Evolutionary conservation across 192 early-diverging fungal species (phyloP).

Genomic region (Rhizophagus clarus): DNA sequence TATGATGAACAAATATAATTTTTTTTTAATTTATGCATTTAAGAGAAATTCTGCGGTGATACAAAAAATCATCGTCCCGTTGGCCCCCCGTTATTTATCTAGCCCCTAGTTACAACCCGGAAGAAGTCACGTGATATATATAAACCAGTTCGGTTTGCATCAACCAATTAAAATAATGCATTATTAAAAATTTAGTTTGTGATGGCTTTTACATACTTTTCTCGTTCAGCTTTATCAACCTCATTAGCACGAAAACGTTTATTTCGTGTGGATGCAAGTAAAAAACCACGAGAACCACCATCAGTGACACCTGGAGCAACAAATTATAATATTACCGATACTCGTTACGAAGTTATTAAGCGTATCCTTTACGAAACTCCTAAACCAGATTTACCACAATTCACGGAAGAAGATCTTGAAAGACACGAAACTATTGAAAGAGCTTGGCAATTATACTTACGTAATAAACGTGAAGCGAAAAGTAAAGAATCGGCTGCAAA

Average conservation of each 20-base stretch:
- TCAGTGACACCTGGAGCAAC: background rate
- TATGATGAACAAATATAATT: no score
- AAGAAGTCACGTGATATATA: no score
- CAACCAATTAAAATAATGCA: no score
- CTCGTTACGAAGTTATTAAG: slow-evolving; percentile 71
- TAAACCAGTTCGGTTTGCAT: no score
- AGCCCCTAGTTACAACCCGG: no score
- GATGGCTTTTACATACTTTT: background rate
- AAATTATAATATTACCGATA: slow-evolving; percentile 38
- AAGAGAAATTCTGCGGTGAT: no score
- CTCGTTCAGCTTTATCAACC: background rate
- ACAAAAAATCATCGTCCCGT: no score
- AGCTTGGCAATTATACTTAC: slow-evolving; percentile 61
- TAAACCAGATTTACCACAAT: slow-evolving; percentile 42
- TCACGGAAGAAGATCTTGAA: slow-evolving; percentile 59
- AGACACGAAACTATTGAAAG: slow-evolving; percentile 74
- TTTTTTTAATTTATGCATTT: no score
- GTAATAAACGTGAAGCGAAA: slow-evolving; percentile 50
- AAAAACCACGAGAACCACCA: background rate
- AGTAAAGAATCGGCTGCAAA: slow-evolving; percentile 52
- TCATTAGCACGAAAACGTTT: background rate
- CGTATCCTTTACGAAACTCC: slow-evolving; percentile 67
- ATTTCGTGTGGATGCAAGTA: background rate
- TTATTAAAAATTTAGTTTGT: background rate
- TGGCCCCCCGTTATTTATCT: no score